Base-by-base conservation (phyloP, 169 alveolate species). In the Gregarina niphandrodes region DNA sequence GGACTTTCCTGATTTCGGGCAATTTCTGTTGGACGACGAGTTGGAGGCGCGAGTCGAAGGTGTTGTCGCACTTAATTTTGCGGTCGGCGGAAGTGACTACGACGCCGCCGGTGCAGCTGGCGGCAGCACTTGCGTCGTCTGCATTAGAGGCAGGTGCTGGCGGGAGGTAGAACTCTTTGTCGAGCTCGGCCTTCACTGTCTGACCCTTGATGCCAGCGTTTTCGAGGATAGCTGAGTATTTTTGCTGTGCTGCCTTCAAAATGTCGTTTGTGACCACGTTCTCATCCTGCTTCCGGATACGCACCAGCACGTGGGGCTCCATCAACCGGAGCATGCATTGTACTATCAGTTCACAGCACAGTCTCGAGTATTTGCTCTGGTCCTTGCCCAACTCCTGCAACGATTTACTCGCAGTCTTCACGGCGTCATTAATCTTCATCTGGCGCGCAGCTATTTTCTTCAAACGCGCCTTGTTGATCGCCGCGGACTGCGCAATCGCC, bases 401-500 rank as follows among this genome's bases (percentile, higher is more conserved):
- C 19, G 9, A 9, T 26, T 37, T 21, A 18, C 15, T 11, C 17
- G 49, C 49, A 0, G 24, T 18, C 13, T 23, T 24, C 19, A 16
- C 40, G 7, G 40, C 64, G 37, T 67, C 70, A 36, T 63, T 64
- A 42, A 78, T 48, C 17, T 75, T 53, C 28, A 49, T 64, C 18
- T 70, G 74, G 22, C 75, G 74, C 5, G 80, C 84, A 18, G 75
- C 67, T 57, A 80, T 61, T 36, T 75, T 75, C 26, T 67, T 68
- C 19, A 76, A 68, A 18, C 83, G 57, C 19, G 85, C 82, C 44
- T 73, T 61, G 45, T 76, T 76, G 21, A 76, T 52, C 6, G 80
- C 91, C 21, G 82, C 54, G 29, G 83, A 74, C 7, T 78, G 73
- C 19, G 73, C 72, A 5, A 60, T 53, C 18, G 70, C 42, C 11